Evolutionary conservation across 148 eudicot genomes (phyloP).

Genomic region (Arbutus unedo): DNA sequence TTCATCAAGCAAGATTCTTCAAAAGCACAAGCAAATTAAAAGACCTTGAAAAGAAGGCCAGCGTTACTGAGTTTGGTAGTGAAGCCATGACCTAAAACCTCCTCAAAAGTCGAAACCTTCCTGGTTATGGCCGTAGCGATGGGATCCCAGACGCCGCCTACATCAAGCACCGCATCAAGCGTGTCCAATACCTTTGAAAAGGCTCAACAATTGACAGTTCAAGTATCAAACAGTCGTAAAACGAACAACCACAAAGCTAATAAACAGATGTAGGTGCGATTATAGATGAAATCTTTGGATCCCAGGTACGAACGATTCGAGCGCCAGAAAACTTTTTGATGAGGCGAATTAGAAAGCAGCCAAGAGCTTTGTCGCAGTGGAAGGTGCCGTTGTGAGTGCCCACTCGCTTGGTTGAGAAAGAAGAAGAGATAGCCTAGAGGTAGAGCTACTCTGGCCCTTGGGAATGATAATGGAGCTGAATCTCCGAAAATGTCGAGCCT

Average conservation of each 20-base stretch:
- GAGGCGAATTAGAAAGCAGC: slow-evolving; percentile 47
- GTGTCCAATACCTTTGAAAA: slow-evolving; percentile 44
- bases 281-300: slow-evolving; percentile 27
- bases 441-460: background rate
- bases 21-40: background rate
- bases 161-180: slow-evolving; percentile 53
- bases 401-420: slow-evolving; percentile 29
- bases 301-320: slow-evolving; percentile 44
- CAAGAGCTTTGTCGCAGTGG: slow-evolving; percentile 58
- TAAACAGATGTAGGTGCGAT: background rate
- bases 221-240: background rate
- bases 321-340: slow-evolving; percentile 39
- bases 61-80: slow-evolving; percentile 48
- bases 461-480: background rate
- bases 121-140: slow-evolving; percentile 53
- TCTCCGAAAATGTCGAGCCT: background rate
- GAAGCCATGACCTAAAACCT: slow-evolving; percentile 25
- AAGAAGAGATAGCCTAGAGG: slow-evolving; percentile 24
- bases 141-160: slow-evolving; percentile 48
- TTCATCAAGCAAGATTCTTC: background rate
- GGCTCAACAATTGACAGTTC: background rate
- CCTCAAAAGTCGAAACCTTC: slow-evolving; percentile 52
- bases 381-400: slow-evolving; percentile 56
- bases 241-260: background rate
- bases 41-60: slow-evolving; percentile 56